These are phyloP conservation scores for Beta corolliflora DNA, from an alignment of 179 eudicot genomes.

Conservation along the genomic window DNA sequence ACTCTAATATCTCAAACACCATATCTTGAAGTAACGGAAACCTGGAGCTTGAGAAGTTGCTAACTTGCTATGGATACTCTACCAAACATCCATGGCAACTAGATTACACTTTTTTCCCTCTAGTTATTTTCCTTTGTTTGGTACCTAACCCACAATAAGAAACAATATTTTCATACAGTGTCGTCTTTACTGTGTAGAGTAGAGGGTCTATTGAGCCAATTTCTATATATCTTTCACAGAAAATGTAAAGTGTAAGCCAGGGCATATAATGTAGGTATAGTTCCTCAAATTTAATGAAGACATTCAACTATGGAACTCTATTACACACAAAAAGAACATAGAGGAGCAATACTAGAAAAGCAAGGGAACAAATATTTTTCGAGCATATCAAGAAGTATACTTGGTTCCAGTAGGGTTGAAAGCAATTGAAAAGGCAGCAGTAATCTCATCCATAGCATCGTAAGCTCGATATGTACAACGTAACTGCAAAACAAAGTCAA, in stretches of 20 bases:
- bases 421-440: conserved; percentile 90
- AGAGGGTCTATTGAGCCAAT: not conserved
- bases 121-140: not conserved
- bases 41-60: not conserved
- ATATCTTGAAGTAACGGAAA: not conserved
- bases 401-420: conserved; percentile 85
- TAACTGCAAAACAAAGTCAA: conserved; percentile 50
- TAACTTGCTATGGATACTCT: not conserved
- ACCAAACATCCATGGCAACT: not conserved
- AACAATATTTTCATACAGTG: not conserved
- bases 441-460: conserved; percentile 97
- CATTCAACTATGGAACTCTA: conserved; percentile 5
- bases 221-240: not conserved
- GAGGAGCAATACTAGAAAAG: not conserved
- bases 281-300: not conserved
- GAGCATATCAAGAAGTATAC: conserved; percentile 44
- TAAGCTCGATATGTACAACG: conserved; percentile 98
- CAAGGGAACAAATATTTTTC: not conserved
- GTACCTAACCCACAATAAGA: not conserved
- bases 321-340: conserved; percentile 4
- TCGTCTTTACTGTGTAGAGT: not conserved
- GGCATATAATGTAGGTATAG: not conserved
- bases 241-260: not conserved
- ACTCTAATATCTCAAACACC: not conserved
- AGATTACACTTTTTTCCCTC: not conserved